Conservation (phyloP, 2,329 filamentous ascomycete species). For the Purpureocillium lavendulum region DNA sequence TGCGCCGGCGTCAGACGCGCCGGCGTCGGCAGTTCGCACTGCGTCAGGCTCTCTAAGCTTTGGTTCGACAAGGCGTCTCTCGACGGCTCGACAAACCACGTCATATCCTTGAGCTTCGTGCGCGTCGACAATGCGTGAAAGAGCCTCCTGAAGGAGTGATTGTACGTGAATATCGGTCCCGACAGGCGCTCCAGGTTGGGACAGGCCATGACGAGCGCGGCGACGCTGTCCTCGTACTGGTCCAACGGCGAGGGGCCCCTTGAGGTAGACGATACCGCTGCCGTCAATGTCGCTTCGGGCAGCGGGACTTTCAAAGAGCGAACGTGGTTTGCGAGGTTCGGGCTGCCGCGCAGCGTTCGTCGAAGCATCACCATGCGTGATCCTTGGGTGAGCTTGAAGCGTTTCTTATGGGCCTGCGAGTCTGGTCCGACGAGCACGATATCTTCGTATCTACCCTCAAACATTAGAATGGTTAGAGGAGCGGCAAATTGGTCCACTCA, state of each 20-base stretch:
- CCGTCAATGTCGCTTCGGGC: slow-evolving; percentile 32
- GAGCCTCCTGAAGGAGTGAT: slow-evolving; percentile 47
- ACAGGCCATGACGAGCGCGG: slow-evolving; percentile 55
- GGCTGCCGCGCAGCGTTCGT: slow-evolving; percentile 45
- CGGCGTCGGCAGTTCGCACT: slow-evolving; percentile 19
- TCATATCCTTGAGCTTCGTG: slow-evolving; percentile 45
- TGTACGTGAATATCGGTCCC: slow-evolving; percentile 45
- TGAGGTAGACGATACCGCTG: slow-evolving; percentile 9
- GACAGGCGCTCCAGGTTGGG: slow-evolving; percentile 53
- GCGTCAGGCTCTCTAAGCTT: slow-evolving; percentile 10
- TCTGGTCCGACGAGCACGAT: slow-evolving; percentile 53
- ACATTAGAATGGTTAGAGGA: slow-evolving; percentile 4
- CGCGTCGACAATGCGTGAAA: slow-evolving; percentile 53
- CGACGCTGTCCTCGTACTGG: slow-evolving; percentile 49
- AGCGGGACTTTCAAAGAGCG: slow-evolving; percentile 44
- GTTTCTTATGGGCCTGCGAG: slow-evolving; percentile 46
- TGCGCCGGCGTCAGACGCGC: slow-evolving; percentile 19
- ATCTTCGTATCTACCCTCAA: slow-evolving; percentile 42
- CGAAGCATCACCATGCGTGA: slow-evolving; percentile 47
- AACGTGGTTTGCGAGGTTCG: slow-evolving; percentile 45
- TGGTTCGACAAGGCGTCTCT: slow-evolving; percentile 18
- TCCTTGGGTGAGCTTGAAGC: slow-evolving; percentile 43
- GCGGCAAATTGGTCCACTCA: slow-evolving; percentile 23
- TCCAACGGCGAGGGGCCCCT: slow-evolving; percentile 27
- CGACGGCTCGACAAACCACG: slow-evolving; percentile 45